phyloP scores from a whole-genome alignment of 2,329 filamentous ascomycete genomes.

The Stagonosporopsis rhizophila region DNA sequence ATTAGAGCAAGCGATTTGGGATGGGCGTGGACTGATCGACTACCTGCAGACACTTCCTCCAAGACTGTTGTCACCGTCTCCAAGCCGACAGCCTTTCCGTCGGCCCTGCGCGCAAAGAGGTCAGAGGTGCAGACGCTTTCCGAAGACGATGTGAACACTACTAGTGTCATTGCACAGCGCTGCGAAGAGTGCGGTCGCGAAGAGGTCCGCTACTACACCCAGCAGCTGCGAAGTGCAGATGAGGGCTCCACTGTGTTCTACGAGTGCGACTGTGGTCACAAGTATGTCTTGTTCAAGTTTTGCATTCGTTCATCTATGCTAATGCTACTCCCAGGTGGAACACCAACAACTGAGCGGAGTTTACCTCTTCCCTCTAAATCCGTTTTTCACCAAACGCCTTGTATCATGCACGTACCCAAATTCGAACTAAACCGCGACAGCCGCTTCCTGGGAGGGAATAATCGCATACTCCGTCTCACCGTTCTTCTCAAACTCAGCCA shows the following conservation, averaged over 20 bases:
- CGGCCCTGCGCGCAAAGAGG: slow-evolving; percentile 80
- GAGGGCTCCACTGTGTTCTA: slow-evolving; percentile 95
- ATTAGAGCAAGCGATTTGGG: not conserved
- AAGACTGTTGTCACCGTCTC: slow-evolving; percentile 81
- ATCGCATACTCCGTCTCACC: slow-evolving; percentile 91
- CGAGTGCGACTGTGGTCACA: slow-evolving; percentile 84
- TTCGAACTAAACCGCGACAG: slow-evolving; percentile 34
- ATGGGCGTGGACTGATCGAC: slow-evolving; percentile 7
- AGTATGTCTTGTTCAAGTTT: slow-evolving; percentile 60
- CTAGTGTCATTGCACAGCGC: slow-evolving; percentile 70
- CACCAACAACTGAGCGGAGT: slow-evolving; percentile 66
- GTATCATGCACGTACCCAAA: slow-evolving; percentile 25
- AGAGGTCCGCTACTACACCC: slow-evolving; percentile 83
- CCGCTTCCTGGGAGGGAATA: slow-evolving; percentile 64
- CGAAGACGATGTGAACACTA: slow-evolving; percentile 77
- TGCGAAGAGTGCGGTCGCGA: slow-evolving; percentile 83
- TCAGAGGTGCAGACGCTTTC: slow-evolving; percentile 87
- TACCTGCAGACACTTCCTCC: slow-evolving; percentile 52
- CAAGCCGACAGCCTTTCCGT: slow-evolving; percentile 91
- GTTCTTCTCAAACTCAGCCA: slow-evolving; percentile 95
- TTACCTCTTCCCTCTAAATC: slow-evolving; percentile 19
- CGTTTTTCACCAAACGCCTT: slow-evolving; percentile 33
- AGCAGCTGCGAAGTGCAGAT: slow-evolving; percentile 89
- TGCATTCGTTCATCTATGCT: slow-evolving; percentile 19
- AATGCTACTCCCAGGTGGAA: slow-evolving; percentile 54